Percentiles rank a stretch among this genome's conserved stretches.
phyloP scores from a whole-genome alignment of 306 rosid species.

The Betula pendula region DNA sequence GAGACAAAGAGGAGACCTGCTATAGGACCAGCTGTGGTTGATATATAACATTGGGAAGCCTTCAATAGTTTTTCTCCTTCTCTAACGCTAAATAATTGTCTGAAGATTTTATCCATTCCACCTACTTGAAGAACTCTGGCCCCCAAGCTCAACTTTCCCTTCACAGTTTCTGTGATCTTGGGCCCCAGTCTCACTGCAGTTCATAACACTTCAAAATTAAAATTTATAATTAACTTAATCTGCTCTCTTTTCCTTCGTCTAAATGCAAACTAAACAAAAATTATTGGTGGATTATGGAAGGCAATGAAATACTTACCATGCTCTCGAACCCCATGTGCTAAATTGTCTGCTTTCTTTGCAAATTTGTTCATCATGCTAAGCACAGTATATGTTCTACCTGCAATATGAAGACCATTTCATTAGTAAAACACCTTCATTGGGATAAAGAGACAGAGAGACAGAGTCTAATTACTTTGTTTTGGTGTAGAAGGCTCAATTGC shows the following conservation, averaged over 20 bases:
- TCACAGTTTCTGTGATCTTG: conserved; percentile 44
- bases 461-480: conserved; percentile 40
- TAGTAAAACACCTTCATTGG: background rate
- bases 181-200: conserved; percentile 44
- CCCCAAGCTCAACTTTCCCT: conserved; percentile 48
- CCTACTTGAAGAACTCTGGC: conserved; percentile 46
- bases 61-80: conserved; percentile 46
- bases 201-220: background rate
- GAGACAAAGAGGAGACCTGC: conserved; percentile 58
- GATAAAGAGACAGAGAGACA: background rate
- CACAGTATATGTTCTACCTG: conserved; percentile 39
- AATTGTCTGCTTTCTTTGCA: conserved; percentile 29
- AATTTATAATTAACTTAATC: background rate
- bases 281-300: background rate
- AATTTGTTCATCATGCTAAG: conserved; percentile 34
- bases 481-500: conserved; percentile 13
- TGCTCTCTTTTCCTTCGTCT: background rate
- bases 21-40: conserved; percentile 51
- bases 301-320: conserved; percentile 37
- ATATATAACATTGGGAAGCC: conserved; percentile 45
- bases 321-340: conserved; percentile 45
- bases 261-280: background rate
- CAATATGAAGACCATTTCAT: conserved; percentile 1
- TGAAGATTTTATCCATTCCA: conserved; percentile 38
- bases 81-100: conserved; percentile 28